phyloP scores from a whole-genome alignment of 768 basidiomycete species.

The Termitomyces sp. region DNA sequence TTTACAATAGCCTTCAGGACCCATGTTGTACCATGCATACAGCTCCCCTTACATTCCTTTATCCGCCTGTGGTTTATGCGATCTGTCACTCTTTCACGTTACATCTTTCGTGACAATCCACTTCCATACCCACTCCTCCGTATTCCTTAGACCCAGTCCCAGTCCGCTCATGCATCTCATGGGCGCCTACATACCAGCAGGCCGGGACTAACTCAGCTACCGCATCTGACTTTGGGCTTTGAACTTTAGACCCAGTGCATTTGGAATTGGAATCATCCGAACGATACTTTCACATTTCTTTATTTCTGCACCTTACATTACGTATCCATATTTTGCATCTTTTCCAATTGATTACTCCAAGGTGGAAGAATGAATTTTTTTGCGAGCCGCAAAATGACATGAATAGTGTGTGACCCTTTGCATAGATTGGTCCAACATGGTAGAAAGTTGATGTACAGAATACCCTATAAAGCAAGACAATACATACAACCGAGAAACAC shows the following conservation, averaged over 20 bases:
- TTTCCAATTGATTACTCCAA: not conserved
- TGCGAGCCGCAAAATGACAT: not conserved
- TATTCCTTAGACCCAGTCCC: not conserved
- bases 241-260: not conserved
- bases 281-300: not conserved
- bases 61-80: not conserved
- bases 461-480: not conserved
- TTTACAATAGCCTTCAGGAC: not conserved
- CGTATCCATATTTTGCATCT: not conserved
- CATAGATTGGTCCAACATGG: not conserved
- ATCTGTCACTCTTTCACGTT: not conserved
- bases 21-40: not conserved
- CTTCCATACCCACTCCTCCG: slow-evolving; percentile 1
- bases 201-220: not conserved
- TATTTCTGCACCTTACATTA: not conserved
- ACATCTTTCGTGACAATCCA: not conserved
- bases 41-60: slow-evolving; percentile 5
- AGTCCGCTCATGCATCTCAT: not conserved
- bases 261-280: slow-evolving; percentile 3
- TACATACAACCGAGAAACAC: not conserved
- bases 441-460: not conserved
- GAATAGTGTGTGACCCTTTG: not conserved
- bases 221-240: not conserved
- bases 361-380: not conserved
- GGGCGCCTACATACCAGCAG: not conserved